These are phyloP conservation scores for Dioszegia hungarica DNA, from an alignment of 768 basidiomycete species.

Conservation along the genomic window DNA sequence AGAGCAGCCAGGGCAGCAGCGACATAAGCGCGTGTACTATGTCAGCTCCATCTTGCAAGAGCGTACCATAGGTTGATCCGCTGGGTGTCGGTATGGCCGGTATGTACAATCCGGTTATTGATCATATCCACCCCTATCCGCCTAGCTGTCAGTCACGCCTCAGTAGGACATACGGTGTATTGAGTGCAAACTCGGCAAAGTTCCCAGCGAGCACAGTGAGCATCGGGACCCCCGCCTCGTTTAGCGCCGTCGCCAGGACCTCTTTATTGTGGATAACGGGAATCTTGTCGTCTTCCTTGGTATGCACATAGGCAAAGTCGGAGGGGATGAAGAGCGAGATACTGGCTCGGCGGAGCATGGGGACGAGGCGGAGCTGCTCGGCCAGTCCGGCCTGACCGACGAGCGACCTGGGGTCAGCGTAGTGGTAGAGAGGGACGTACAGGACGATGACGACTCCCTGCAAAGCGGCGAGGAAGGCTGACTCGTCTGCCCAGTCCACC, in stretches of 20 bases:
- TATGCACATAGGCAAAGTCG: not conserved
- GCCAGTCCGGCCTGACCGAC: not conserved
- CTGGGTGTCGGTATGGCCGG: not conserved
- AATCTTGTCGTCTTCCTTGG: not conserved
- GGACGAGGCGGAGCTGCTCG: not conserved
- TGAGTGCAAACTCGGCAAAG: not conserved
- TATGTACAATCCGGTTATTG: not conserved
- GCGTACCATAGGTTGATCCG: not conserved
- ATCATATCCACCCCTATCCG: not conserved
- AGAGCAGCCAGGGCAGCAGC: not conserved
- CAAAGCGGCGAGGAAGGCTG: not conserved
- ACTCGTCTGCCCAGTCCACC: conserved; percentile 2
- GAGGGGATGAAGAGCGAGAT: conserved; percentile 2
- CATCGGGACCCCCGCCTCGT: not conserved
- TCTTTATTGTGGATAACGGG: not conserved
- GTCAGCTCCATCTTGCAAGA: not conserved
- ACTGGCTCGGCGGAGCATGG: not conserved
- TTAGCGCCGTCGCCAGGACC: not conserved
- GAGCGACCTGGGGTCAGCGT: not conserved
- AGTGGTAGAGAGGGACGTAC: not conserved
- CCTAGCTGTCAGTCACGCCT: not conserved
- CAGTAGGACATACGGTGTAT: not conserved
- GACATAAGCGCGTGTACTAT: not conserved
- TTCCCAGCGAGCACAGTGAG: not conserved
- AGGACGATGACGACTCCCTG: not conserved